phyloP scores from a whole-genome alignment of 2,329 filamentous ascomycete species.

The Pyrenochaeta sp. region DNA sequence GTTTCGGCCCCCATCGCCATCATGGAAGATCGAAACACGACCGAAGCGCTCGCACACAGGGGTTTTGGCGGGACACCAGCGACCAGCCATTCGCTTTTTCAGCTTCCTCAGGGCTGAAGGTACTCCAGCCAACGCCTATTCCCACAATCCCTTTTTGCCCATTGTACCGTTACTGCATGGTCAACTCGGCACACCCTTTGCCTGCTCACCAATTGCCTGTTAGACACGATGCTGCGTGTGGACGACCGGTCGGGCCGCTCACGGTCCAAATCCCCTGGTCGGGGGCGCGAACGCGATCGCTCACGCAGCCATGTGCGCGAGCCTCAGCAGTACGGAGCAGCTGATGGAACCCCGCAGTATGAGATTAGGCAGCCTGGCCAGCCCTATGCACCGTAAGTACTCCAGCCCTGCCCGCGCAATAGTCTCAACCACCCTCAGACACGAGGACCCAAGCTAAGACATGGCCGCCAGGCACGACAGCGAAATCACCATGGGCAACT shows the following conservation, averaged over 20 bases:
- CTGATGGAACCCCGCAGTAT: conserved; percentile 47
- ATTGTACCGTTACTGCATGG: conserved; percentile 6
- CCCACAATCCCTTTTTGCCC: neutral
- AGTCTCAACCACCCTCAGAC: conserved; percentile 8
- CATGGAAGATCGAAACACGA: conserved; percentile 15
- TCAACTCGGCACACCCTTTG: too few relatives aligned
- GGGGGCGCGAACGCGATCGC: conserved; percentile 47
- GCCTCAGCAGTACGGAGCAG: conserved; percentile 41
- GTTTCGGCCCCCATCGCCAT: conserved; percentile 20
- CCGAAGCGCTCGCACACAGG: neutral
- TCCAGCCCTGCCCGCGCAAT: conserved; percentile 1
- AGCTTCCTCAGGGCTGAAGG: neutral
- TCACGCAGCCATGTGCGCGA: conserved; percentile 50
- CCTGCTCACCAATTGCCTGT: neutral
- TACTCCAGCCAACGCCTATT: neutral
- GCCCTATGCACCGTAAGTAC: conserved; percentile 45
- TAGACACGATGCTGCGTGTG: conserved; percentile 47
- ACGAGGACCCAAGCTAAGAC: conserved; percentile 35
- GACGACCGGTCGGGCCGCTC: conserved; percentile 52
- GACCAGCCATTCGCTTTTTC: conserved; percentile 29
- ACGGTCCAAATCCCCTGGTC: conserved; percentile 52
- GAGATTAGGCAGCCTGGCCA: conserved; percentile 51
- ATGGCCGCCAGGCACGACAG: conserved; percentile 40
- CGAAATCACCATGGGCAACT: conserved; percentile 54
- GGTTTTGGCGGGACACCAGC: conserved; percentile 17